A percentile compares a stretch with the other conserved stretches of the same genome.
These are phyloP conservation scores for Nicotiana paniculata DNA, from an alignment of 257 asterid genomes.

Conservation along the genomic window DNA sequence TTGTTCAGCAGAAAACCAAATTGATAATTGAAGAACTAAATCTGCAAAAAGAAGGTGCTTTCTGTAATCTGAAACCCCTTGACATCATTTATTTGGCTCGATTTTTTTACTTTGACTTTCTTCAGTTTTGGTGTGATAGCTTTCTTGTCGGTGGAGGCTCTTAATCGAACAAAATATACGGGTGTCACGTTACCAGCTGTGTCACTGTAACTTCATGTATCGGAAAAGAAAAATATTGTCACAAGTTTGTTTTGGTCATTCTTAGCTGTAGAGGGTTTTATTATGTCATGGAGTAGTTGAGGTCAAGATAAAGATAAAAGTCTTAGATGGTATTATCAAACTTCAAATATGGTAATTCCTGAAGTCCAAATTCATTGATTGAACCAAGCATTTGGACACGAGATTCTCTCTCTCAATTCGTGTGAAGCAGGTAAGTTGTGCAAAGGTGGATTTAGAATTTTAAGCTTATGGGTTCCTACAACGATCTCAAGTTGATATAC, in stretches of 20 bases:
- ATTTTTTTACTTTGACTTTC: neutral
- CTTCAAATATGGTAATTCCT: neutral
- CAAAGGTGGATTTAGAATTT: no score
- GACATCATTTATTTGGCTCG: neutral
- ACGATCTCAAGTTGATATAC: no score
- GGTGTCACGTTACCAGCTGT: neutral
- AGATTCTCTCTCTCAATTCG: neutral
- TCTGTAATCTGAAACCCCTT: conserved; percentile 6
- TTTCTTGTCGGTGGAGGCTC: neutral
- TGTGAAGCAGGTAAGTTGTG: neutral
- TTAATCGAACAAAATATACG: neutral
- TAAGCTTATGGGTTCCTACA: no score
- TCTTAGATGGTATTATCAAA: neutral
- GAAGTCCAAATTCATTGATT: neutral
- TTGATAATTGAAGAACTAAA: conserved; percentile 18
- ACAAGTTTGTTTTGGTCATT: neutral
- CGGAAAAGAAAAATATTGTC: neutral
- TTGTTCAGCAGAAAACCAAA: conserved; percentile 15
- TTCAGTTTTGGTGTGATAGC: neutral
- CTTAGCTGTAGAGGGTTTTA: neutral
- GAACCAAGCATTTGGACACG: neutral
- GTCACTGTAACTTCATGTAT: neutral
- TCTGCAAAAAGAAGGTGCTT: conserved; percentile 37
- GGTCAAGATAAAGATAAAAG: neutral
- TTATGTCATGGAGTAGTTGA: neutral